Evolutionary conservation across 306 rosid genomes (phyloP).

Genomic region (Inga laurina): DNA sequence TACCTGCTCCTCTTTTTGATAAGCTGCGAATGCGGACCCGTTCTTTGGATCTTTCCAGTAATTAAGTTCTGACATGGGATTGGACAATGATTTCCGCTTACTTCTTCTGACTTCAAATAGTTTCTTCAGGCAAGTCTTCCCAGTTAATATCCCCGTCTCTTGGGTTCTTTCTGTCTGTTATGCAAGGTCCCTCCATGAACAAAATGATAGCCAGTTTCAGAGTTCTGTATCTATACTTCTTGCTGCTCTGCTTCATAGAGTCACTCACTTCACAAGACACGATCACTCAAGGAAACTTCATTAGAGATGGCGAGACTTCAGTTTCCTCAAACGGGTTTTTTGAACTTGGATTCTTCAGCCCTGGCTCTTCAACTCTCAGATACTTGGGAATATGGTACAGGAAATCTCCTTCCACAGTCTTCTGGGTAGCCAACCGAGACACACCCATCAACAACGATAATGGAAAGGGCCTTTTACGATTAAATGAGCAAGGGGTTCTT

Average conservation of each 20-base stretch:
- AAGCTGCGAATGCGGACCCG: too few relatives aligned
- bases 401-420: constrained; percentile 22
- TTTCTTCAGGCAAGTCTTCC: too few relatives aligned
- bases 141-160: too few relatives aligned
- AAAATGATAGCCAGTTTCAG: not conserved
- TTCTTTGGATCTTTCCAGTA: too few relatives aligned
- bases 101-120: too few relatives aligned
- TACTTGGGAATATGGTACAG: constrained; percentile 41
- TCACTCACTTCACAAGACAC: not conserved
- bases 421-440: constrained; percentile 39
- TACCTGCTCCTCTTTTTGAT: too few relatives aligned
- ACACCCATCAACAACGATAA: not conserved
- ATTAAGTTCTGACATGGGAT: too few relatives aligned
- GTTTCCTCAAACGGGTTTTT: constrained; percentile 25
- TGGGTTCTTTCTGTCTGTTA: too few relatives aligned
- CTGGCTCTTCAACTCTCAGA: constrained; percentile 18
- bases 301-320: constrained; percentile 25
- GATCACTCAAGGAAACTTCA: not conserved
- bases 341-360: constrained; percentile 34
- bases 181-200: not conserved
- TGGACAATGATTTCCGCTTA: too few relatives aligned
- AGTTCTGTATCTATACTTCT: not conserved
- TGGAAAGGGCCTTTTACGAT: not conserved
- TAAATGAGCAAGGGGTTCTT: constrained; percentile 28
- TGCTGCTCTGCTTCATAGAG: not conserved